Evolutionary conservation across 164 flowering plant species (phyloP), one percentile per base, ranked within the genome.

Genomic region (Hamamelis virginiana): DNA sequence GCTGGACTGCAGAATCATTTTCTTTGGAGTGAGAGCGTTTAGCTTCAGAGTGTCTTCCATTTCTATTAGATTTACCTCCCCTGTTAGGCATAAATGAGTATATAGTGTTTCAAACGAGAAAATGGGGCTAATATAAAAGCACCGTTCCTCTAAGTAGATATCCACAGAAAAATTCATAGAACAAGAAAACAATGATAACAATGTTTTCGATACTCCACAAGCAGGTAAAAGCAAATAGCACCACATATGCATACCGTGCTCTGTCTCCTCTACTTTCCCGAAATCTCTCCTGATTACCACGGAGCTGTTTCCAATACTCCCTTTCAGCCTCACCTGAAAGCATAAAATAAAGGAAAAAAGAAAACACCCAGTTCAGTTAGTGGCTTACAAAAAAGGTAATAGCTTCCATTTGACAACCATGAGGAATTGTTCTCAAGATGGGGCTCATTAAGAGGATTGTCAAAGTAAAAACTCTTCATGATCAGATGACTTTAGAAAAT

Each of bases 241-340:
- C 41, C 9, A 13, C 21, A 15, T 9, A 25, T 13, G 45, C 69
- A 3, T 53, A 91, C 97, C 95, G 88, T 81, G 92, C 94, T 22
- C 86, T 73, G 78, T 76, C 55, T 58, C 59, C 45, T 22, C 41
- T 6, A 33, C 47, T 72, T 19, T 75, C 86, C 16, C 84, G 71
- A 45, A 55, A 61, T 57, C 64, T 83, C 0, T 81, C 91, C 67
- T 86, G 89, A 68, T 71, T 77, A 63, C 81, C 81, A 12, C 88
- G 89, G 18, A 94, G 83, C 12, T 69, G 67, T 71, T 72, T 82
- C 98, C 96, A 94, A 64, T 94, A 94, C 65, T 90, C 89, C 72
- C 60, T 89, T 74, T 94, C 98, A 38, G 96, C 91, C 23, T 94
- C 94, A 76, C 96, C 98, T 91, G 79, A 72, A 33, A 62, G n/a